A percentile compares a stretch with the other conserved stretches of the same genome.
phyloP scores from a whole-genome alignment of 2,329 filamentous ascomycete genomes.

The Didymella keratinophila region DNA sequence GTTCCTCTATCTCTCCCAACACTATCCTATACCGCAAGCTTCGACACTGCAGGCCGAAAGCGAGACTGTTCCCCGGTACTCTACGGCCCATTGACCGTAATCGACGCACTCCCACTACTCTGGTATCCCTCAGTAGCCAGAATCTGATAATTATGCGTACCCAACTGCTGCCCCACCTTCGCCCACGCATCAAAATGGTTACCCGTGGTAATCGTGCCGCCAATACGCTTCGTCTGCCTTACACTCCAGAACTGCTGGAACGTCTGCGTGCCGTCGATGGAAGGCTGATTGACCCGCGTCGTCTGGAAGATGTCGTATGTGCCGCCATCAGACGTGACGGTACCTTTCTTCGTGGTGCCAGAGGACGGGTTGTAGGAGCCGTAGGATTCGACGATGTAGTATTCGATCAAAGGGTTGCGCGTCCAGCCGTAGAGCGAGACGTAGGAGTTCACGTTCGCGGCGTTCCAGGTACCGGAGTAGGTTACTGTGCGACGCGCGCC shows the following conservation, averaged over 20 bases:
- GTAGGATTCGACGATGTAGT: neutral
- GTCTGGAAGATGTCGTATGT: slow-evolving; percentile 1
- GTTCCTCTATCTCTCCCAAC: neutral
- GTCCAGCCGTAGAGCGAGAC: neutral
- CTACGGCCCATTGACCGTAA: neutral
- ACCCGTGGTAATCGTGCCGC: neutral
- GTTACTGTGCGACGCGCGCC: neutral
- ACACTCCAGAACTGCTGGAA: slow-evolving; percentile 1
- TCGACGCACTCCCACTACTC: neutral
- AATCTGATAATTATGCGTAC: neutral
- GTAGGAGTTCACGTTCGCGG: neutral
- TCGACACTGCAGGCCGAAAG: neutral
- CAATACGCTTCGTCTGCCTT: neutral
- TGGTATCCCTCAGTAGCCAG: neutral
- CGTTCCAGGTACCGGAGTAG: neutral
- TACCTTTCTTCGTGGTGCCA: neutral
- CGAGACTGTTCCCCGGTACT: neutral
- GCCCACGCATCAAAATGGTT: neutral
- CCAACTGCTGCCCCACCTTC: neutral
- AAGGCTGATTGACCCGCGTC: neutral
- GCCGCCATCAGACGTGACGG: neutral
- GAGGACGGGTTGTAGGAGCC: neutral
- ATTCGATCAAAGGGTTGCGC: neutral
- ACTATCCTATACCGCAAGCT: neutral
- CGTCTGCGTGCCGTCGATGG: neutral